Base-by-base conservation (phyloP, 176 grass and related monocot species). In the Urochloa ruziziensis region DNA sequence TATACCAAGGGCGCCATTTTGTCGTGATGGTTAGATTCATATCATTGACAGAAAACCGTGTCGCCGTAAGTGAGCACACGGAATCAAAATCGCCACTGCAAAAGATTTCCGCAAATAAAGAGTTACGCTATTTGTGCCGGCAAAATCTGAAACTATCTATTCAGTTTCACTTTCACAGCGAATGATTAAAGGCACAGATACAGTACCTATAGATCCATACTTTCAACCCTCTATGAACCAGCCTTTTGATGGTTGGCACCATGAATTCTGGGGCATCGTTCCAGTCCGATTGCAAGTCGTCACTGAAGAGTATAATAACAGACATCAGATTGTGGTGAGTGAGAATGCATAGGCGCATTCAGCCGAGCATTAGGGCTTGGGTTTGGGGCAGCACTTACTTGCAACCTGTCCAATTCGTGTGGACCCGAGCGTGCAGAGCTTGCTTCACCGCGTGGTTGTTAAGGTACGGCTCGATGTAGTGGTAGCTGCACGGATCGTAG, bases 1-100 rank as follows among this genome's bases (percentile, higher is more conserved):
- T 87, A 72, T 91, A 83, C 92, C 92, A 94, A 4, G 89, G 89
- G 14, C 60, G 32, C 89, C 86, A 91, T 57, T 81, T 44, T 8
- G 5, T 62, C 10, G 62, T 77, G 67, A 90, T 10, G 36, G 84
- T 57, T 27, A 94, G 66, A 54, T 76, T 34, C 27, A 94, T 77
- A 14, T 52, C 58, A 56, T 89, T 83, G 52, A 94, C 68, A 2
- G 89, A 71, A 48, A 19, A 36, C 10, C 83, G 81, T 2, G 86
- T 94, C 0, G 86, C 73, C 0, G 77, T 67, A 19, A 91, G 39
- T 7, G 92, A 33, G 44, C 85, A 88, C 17, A 70, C 7, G 0
- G 61, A 67, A 66, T 91, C 92, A 29, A 83, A 77, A 52, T 91
- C 92, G 6, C 92, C 86, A 47, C 89, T 91, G 19, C 46, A 59